Evolutionary conservation across 169 alveolate genomes (phyloP).

Genomic region (Plasmodium fragile): DNA sequence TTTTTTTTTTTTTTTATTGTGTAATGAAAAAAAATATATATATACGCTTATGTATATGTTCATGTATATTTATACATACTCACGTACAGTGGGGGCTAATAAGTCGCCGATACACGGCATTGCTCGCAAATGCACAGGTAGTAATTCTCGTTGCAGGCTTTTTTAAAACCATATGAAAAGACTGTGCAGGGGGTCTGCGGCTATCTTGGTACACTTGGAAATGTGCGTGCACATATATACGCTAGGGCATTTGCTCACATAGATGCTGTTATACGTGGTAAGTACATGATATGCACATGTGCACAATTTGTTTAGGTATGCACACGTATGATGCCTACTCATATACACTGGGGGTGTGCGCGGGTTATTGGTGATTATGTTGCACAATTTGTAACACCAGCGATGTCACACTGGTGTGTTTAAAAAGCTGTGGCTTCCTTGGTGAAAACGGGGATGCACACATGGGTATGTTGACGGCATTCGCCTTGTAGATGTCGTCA

Average conservation of each 20-base stretch:
- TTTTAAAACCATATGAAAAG: not conserved
- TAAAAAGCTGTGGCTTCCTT: not conserved
- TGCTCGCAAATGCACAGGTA: not conserved
- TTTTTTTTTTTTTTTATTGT: not conserved
- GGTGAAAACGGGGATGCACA: not conserved
- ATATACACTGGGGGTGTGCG: not conserved
- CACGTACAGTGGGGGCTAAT: not conserved
- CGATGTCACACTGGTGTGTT: not conserved
- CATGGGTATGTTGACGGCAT: not conserved
- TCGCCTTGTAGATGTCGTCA: not conserved
- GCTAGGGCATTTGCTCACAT: not conserved
- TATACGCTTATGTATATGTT: not conserved
- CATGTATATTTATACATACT: not conserved
- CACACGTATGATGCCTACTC: not conserved
- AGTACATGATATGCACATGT: not conserved
- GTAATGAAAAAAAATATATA: not conserved
- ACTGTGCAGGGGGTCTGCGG: not conserved
- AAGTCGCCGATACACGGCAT: not conserved
- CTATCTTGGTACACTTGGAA: not conserved
- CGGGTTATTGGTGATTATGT: not conserved
- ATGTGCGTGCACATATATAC: conserved; percentile 1
- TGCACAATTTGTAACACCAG: not conserved
- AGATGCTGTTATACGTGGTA: not conserved
- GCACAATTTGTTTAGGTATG: not conserved
- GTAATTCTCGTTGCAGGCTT: not conserved